phyloP scores from a whole-genome alignment of 345 rosid species.

The Kandelia obovata region DNA sequence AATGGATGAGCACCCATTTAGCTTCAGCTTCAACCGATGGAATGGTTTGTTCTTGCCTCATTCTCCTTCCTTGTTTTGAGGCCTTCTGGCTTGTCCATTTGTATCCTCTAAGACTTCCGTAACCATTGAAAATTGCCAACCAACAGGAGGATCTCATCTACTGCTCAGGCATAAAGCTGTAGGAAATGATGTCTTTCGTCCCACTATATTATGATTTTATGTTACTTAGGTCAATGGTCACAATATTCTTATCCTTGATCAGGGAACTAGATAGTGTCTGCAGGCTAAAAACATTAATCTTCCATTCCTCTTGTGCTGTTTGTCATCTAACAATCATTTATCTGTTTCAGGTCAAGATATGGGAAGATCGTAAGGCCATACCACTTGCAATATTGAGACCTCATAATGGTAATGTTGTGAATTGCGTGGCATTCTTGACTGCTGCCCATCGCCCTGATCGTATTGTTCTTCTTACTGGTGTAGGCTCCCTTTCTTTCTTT shows the following conservation, averaged over 20 bases:
- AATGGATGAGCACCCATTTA: constrained; percentile 77
- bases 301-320: background rate
- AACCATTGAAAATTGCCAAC: background rate
- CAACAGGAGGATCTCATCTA: background rate
- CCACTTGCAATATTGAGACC: constrained; percentile 77
- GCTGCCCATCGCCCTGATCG: constrained; percentile 79
- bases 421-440: constrained; percentile 63
- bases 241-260: background rate
- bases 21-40: constrained; percentile 46
- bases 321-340: constrained; percentile 10
- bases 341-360: constrained; percentile 69
- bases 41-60: constrained; percentile 50
- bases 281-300: background rate
- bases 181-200: background rate
- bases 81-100: constrained; percentile 3
- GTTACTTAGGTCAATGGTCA: background rate
- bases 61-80: background rate
- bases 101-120: background rate
- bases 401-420: constrained; percentile 80
- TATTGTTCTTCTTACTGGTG: constrained; percentile 76
- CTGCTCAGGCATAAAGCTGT: background rate
- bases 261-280: background rate
- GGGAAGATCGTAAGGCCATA: constrained; percentile 72
- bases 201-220: background rate
- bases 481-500: constrained; percentile 26